Conservation (phyloP, 169 alveolate species). For the Plasmodium vinckei region DNA sequence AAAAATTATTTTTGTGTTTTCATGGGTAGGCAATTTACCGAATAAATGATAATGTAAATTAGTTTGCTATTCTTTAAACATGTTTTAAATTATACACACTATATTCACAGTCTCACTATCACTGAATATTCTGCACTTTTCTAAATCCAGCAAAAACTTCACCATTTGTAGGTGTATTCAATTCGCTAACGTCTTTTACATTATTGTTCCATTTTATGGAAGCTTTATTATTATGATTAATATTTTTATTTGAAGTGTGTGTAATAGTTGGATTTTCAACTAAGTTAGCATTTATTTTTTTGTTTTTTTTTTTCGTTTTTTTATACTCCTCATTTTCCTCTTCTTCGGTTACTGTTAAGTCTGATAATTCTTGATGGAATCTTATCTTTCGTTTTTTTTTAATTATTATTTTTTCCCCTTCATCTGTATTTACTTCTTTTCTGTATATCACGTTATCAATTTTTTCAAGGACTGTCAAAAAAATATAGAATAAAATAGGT, state of each 20-base stretch:
- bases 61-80: too few species aligned
- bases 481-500: not conserved
- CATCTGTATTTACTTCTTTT: constrained; percentile 67
- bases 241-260: constrained; percentile 8
- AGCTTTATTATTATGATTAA: constrained; percentile 55
- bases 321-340: constrained; percentile 59
- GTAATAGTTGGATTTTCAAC: constrained; percentile 5
- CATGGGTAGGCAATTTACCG: too few species aligned
- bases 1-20: too few species aligned
- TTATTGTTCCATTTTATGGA: constrained; percentile 74
- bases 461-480: constrained; percentile 45
- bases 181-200: constrained; percentile 69
- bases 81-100: too few species aligned
- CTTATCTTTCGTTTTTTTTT: constrained; percentile 75
- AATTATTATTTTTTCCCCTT: constrained; percentile 65
- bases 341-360: constrained; percentile 74
- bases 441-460: constrained; percentile 73
- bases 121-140: constrained; percentile 38
- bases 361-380: constrained; percentile 69
- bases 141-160: constrained; percentile 74
- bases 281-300: constrained; percentile 38
- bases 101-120: not conserved
- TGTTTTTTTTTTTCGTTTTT: constrained; percentile 63
- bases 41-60: too few species aligned
- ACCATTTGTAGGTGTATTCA: constrained; percentile 72